Conservation (phyloP, 768 basidiomycete genomes). For the Trichaptum fuscoviolaceum region DNA sequence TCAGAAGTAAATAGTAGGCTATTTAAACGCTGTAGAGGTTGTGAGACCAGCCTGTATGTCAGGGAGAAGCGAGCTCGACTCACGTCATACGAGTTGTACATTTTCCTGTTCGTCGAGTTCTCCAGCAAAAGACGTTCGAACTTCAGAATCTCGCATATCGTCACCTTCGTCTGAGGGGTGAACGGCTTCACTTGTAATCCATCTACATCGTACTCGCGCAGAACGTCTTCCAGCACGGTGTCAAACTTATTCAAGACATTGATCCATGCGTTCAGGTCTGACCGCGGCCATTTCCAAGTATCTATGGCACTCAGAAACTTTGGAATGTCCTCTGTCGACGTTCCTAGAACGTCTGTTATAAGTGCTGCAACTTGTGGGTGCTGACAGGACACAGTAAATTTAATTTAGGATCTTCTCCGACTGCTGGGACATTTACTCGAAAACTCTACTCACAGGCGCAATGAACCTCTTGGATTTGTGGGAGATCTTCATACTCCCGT, state of each 20-base stretch:
- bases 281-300: constrained; percentile 91
- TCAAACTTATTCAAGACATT: constrained; percentile 96
- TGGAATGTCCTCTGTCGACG: constrained; percentile 67
- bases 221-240: constrained; percentile 73
- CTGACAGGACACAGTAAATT: constrained; percentile 30
- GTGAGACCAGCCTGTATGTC: constrained; percentile 10
- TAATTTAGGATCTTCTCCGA: constrained; percentile 1
- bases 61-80: constrained; percentile 28
- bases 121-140: constrained; percentile 90
- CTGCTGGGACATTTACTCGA: neutral
- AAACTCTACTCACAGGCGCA: constrained; percentile 54
- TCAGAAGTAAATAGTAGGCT: constrained; percentile 85
- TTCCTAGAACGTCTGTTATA: constrained; percentile 61
- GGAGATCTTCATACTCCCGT: constrained; percentile 77
- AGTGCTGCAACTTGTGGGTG: constrained; percentile 78
- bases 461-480: constrained; percentile 79
- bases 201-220: constrained; percentile 81
- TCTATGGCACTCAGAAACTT: constrained; percentile 64
- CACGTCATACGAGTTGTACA: constrained; percentile 95
- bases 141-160: constrained; percentile 75
- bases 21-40: constrained; percentile 67
- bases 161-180: constrained; percentile 64
- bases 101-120: constrained; percentile 96
- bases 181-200: constrained; percentile 80
- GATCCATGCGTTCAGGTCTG: constrained; percentile 96